Conservation (phyloP, 768 basidiomycete genomes). For the Russula vinacea region DNA sequence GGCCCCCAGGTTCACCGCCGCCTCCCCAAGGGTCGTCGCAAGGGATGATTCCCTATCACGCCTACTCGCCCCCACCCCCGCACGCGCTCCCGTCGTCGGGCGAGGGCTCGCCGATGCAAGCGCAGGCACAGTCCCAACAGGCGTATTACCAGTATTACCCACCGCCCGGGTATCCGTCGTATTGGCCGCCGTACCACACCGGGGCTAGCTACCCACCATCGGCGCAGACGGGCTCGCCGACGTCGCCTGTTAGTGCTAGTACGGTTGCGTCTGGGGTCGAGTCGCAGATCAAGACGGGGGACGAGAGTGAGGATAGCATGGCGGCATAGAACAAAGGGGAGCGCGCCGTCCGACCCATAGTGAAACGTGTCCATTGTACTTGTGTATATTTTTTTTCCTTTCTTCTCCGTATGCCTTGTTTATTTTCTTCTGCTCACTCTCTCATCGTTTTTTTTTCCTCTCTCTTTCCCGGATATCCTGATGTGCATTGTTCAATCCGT, state of each 20-base stretch:
- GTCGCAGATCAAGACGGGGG: constrained; percentile 27
- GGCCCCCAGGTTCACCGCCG: constrained; percentile 20
- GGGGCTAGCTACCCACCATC: constrained; percentile 19
- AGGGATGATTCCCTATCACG: constrained; percentile 17
- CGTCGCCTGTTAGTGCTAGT: constrained; percentile 26
- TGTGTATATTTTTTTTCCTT: constrained; percentile 2
- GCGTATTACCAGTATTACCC: constrained; percentile 28
- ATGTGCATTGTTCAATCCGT: constrained; percentile 8
- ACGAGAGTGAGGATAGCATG: constrained; percentile 25
- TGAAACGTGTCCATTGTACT: constrained; percentile 10
- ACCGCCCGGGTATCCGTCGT: constrained; percentile 26
- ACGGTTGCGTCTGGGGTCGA: constrained; percentile 24
- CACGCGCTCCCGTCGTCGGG: constrained; percentile 9
- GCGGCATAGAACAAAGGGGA: constrained; percentile 6
- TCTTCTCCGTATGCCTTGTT: constrained; percentile 6
- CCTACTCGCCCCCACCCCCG: constrained; percentile 2
- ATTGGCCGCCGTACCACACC: constrained; percentile 26
- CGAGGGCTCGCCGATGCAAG: constrained; percentile 15
- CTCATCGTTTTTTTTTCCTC: not conserved
- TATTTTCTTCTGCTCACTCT: constrained; percentile 5
- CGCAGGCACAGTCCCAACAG: constrained; percentile 21
- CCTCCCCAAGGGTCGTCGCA: constrained; percentile 18
- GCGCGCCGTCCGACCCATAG: not conserved
- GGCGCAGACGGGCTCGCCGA: constrained; percentile 21
- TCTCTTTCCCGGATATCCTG: constrained; percentile 13